phyloP scores from a whole-genome alignment of 176 grass and related monocot genomes.

The Cenchrus americanus region DNA sequence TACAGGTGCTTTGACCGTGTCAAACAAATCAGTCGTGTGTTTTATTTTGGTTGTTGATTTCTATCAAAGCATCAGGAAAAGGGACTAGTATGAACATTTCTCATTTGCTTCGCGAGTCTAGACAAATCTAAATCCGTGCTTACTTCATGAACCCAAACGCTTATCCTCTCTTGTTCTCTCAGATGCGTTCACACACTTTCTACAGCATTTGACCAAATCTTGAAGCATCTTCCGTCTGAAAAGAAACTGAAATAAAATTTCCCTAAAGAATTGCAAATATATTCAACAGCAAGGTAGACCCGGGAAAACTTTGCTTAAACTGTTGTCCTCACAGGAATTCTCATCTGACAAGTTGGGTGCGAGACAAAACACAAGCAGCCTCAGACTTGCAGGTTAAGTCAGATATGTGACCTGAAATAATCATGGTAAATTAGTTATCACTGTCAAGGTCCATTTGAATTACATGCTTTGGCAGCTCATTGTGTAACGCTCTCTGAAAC shows the following conservation, averaged over 20 bases:
- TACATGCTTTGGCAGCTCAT: not conserved
- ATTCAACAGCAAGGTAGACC: not conserved
- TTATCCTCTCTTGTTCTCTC: not conserved
- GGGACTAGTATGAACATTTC: not conserved
- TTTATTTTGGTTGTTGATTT: slow-evolving; percentile 16
- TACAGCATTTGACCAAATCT: slow-evolving; percentile 22
- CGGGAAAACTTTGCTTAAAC: not conserved
- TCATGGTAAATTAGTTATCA: not conserved
- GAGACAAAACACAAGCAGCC: not conserved
- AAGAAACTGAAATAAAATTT: not conserved
- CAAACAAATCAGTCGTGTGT: slow-evolving; percentile 13
- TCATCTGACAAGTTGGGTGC: not conserved
- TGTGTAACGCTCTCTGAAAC: not conserved
- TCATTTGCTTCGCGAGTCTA: not conserved
- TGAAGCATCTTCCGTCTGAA: not conserved
- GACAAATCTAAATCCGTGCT: slow-evolving; percentile 46
- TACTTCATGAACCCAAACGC: slow-evolving; percentile 23
- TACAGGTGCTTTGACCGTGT: slow-evolving; percentile 26
- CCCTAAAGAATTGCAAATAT: not conserved
- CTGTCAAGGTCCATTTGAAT: not conserved
- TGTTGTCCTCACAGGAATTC: not conserved
- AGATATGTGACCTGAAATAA: not conserved
- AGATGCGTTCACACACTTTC: slow-evolving; percentile 39
- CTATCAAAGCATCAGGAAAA: not conserved
- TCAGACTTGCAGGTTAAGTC: too few relatives aligned